Conservation (phyloP, 495 filamentous ascomycete species). For the Penicillium goetzii region DNA sequence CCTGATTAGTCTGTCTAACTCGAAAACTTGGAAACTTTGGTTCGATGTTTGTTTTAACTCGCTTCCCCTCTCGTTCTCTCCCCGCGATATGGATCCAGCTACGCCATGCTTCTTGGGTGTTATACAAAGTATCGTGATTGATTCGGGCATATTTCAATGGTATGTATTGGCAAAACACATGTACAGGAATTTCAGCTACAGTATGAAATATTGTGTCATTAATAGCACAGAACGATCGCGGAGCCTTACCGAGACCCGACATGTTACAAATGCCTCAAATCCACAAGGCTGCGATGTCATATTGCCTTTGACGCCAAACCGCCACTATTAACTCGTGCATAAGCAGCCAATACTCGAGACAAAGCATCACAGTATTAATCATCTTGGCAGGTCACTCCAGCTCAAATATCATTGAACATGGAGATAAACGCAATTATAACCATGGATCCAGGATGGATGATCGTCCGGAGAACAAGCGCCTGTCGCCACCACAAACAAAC, state of each 20-base stretch:
- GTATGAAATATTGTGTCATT: background rate
- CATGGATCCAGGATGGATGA: conserved; percentile 22
- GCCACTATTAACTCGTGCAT: background rate
- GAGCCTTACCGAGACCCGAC: background rate
- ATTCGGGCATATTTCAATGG: background rate
- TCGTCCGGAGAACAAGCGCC: conserved; percentile 10
- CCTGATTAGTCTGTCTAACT: background rate
- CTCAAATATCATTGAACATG: conserved; percentile 12
- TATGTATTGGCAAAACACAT: background rate
- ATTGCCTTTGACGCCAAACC: background rate
- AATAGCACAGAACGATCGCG: background rate
- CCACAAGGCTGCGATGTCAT: background rate
- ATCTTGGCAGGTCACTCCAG: background rate
- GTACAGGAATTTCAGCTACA: background rate
- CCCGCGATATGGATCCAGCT: conserved; percentile 16
- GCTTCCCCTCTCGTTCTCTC: background rate
- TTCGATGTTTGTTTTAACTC: background rate
- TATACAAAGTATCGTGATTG: background rate
- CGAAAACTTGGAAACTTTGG: background rate
- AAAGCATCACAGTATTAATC: background rate
- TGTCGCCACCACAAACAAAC: background rate
- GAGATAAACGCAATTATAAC: conserved; percentile 11
- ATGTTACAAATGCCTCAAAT: background rate
- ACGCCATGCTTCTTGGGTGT: conserved; percentile 6
- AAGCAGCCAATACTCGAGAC: background rate